phyloP scores from a whole-genome alignment of 2,329 filamentous ascomycete species.

The Trichoderma arundinaceum region DNA sequence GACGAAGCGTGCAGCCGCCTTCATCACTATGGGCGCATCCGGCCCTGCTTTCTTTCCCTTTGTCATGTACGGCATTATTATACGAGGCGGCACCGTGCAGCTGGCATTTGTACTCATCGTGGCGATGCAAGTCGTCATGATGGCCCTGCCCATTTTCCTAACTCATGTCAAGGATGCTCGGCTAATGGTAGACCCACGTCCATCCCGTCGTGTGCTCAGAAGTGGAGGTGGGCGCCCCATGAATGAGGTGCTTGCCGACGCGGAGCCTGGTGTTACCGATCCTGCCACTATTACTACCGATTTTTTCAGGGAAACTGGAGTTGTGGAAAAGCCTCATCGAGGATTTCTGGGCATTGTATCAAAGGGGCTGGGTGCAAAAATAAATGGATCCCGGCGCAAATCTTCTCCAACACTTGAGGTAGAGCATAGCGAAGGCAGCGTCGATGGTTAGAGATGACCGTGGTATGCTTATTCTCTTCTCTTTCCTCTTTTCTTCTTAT shows the following conservation, averaged over 20 bases:
- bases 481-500: background rate
- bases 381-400: conserved; percentile 39
- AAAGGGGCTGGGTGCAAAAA: conserved; percentile 38
- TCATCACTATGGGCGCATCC: conserved; percentile 76
- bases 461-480: background rate
- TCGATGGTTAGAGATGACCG: conserved; percentile 30
- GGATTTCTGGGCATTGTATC: conserved; percentile 39
- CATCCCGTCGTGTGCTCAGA: conserved; percentile 33
- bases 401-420: conserved; percentile 42
- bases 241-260: conserved; percentile 31
- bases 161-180: conserved; percentile 54
- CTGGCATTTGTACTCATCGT: conserved; percentile 69
- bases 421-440: conserved; percentile 41
- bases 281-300: conserved; percentile 19
- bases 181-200: conserved; percentile 48
- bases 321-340: conserved; percentile 34
- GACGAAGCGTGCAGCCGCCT: conserved; percentile 78
- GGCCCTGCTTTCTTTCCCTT: conserved; percentile 78
- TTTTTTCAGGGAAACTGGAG: conserved; percentile 19
- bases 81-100: conserved; percentile 63
- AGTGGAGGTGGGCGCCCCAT: conserved; percentile 35
- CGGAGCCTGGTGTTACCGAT: conserved; percentile 12
- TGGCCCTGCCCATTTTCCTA: conserved; percentile 58
- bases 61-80: conserved; percentile 71
- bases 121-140: conserved; percentile 53